Conservation (phyloP, 192 early-diverging fungal species). For the Mortierella antarctica region DNA sequence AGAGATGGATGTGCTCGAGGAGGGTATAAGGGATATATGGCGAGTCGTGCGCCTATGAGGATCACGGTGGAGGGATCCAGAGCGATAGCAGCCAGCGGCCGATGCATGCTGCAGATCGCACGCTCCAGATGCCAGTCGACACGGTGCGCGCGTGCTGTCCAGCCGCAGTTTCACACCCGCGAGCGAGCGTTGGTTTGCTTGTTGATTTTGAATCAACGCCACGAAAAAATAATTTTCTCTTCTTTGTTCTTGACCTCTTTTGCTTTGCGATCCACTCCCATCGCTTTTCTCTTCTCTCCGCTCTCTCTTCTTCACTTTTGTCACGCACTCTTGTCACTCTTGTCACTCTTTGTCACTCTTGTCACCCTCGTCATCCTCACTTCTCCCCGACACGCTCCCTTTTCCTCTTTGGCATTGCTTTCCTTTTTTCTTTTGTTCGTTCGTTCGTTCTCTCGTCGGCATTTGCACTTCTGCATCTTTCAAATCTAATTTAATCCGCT, state of each 20-base stretch:
- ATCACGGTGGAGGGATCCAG: too few species aligned
- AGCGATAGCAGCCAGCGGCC: too few species aligned
- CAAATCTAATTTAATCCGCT: slow-evolving; percentile 4
- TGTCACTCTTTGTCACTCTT: neutral
- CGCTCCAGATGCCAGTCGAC: too few species aligned
- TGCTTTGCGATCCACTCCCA: neutral
- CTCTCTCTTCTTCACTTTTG: neutral
- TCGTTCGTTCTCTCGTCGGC: slow-evolving; percentile 5
- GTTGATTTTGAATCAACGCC: too few species aligned
- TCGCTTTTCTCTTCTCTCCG: neutral
- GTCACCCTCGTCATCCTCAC: neutral
- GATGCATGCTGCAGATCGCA: too few species aligned
- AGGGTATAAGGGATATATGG: too few species aligned
- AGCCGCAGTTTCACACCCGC: too few species aligned
- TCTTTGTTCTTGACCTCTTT: neutral
- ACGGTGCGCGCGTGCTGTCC: too few species aligned
- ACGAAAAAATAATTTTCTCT: too few species aligned
- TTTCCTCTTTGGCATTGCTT: neutral
- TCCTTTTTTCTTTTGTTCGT: neutral
- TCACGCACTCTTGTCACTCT: neutral
- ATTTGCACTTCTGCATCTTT: neutral
- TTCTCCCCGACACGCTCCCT: neutral
- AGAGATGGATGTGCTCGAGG: too few species aligned
- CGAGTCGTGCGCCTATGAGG: too few species aligned
- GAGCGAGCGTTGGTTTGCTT: too few species aligned